A percentile compares a stretch with the other conserved stretches of the same genome.
These are phyloP conservation scores for Daldinia decipiens DNA, from an alignment of 495 filamentous ascomycete species.

Conservation along the genomic window DNA sequence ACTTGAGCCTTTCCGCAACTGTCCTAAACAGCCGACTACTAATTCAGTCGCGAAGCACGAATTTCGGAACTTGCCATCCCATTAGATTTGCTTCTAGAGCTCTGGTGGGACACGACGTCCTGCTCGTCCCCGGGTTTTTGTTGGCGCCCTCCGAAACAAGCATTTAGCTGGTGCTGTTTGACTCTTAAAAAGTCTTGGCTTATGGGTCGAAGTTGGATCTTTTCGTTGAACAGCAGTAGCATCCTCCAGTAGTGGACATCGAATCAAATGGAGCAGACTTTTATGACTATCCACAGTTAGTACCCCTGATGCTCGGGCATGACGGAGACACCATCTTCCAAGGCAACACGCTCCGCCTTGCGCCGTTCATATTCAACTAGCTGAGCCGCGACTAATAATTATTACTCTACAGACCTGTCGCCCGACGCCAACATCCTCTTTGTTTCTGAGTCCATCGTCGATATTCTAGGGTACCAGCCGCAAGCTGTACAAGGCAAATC, in stretches of 20 bases:
- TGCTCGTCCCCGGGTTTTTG: conserved; percentile 46
- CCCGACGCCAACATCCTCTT: conserved; percentile 84
- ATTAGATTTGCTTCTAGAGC: conserved; percentile 34
- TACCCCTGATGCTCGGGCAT: conserved; percentile 41
- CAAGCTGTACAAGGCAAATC: conserved; percentile 79
- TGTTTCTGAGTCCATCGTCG: conserved; percentile 81
- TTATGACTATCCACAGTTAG: conserved; percentile 92
- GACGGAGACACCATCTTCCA: conserved; percentile 16
- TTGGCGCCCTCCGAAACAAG: conserved; percentile 51
- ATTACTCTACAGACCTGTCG: conserved; percentile 67
- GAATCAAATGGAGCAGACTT: conserved; percentile 83
- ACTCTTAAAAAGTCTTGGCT: conserved; percentile 44
- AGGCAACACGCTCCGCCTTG: conserved; percentile 15
- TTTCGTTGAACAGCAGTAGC: conserved; percentile 44
- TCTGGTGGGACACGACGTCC: conserved; percentile 45
- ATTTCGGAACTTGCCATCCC: conserved; percentile 47
- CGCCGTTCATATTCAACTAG: conserved; percentile 20
- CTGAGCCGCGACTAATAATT: conserved; percentile 36
- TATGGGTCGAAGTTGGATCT: conserved; percentile 35
- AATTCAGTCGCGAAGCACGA: conserved; percentile 43
- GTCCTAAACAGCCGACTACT: conserved; percentile 46
- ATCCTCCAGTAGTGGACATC: conserved; percentile 44
- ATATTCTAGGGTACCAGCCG: conserved; percentile 83
- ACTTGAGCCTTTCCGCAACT: conserved; percentile 41
- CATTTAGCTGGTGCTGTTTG: conserved; percentile 43